Evolutionary conservation across 164 flowering plant genomes (phyloP).

Genomic region (Aristolochia fimbriata): DNA sequence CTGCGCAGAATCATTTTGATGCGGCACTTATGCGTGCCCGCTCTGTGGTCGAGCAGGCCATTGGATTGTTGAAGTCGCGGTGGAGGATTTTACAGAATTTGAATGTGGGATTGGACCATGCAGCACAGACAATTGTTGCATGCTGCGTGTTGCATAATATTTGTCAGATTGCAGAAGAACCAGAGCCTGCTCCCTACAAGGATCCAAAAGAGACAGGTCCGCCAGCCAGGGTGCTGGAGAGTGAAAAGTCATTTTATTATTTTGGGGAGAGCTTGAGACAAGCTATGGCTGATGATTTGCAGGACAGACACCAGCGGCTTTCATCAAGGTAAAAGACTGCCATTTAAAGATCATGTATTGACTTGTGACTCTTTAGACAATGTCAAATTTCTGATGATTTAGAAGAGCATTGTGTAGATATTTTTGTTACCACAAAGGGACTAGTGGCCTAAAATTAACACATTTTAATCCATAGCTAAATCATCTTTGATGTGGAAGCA

Average conservation of each 20-base stretch:
- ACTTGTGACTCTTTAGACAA: too few species aligned
- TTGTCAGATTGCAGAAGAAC: conserved; percentile 93
- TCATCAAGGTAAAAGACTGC: conserved; percentile 30
- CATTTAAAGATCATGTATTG: neutral
- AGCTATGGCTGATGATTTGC: conserved; percentile 79
- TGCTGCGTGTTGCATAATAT: conserved; percentile 93
- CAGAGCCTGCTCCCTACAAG: conserved; percentile 70
- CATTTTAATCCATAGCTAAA: too few species aligned
- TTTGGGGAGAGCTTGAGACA: conserved; percentile 75
- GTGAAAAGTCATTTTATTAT: conserved; percentile 61
- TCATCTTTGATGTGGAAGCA: too few species aligned
- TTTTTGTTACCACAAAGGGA: too few species aligned
- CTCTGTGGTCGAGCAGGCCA: conserved; percentile 61
- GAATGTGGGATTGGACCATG: conserved; percentile 83
- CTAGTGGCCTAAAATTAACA: too few species aligned
- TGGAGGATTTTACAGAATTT: conserved; percentile 86
- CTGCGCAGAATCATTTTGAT: conserved; percentile 68
- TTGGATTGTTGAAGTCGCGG: conserved; percentile 80
- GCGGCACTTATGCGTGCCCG: conserved; percentile 72
- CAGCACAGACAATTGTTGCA: conserved; percentile 89
- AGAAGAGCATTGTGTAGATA: too few species aligned
- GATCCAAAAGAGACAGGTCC: conserved; percentile 67
- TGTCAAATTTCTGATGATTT: too few species aligned
- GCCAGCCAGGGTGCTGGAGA: conserved; percentile 53
- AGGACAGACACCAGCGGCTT: conserved; percentile 38